Percentiles rank a stretch among this genome's conserved stretches.
Evolutionary conservation across 2,329 filamentous ascomycete genomes (phyloP).

Genomic region (Curvularia verruculosa): DNA sequence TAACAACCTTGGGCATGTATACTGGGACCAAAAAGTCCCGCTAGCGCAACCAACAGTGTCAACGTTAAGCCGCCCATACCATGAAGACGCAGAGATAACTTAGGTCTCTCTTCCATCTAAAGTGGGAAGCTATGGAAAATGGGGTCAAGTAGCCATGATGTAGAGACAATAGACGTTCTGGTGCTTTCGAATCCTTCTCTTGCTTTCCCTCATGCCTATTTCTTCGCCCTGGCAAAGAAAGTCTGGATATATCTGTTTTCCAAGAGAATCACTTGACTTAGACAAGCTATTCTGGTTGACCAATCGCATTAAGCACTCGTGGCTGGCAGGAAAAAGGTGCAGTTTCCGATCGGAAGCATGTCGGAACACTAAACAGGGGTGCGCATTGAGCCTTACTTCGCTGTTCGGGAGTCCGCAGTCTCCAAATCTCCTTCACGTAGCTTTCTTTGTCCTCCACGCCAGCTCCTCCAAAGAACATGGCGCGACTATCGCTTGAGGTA

Average conservation of each 20-base stretch:
- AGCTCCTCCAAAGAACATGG: conserved; percentile 26
- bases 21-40: not conserved
- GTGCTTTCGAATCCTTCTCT: not conserved
- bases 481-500: conserved; percentile 38
- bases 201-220: not conserved
- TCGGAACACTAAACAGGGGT: conserved; percentile 6
- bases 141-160: not conserved
- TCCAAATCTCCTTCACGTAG: conserved; percentile 7
- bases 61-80: not conserved
- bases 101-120: not conserved
- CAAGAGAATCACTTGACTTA: not conserved
- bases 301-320: not conserved
- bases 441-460: conserved; percentile 2
- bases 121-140: not conserved
- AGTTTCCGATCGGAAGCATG: conserved; percentile 14
- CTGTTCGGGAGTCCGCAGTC: conserved; percentile 16
- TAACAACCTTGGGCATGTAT: not conserved
- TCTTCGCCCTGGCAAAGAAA: not conserved
- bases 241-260: not conserved
- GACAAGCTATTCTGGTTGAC: not conserved
- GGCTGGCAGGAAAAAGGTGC: conserved; percentile 1
- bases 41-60: not conserved
- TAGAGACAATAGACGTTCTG: not conserved
- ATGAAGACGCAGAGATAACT: not conserved
- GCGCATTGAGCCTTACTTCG: conserved; percentile 6